Percentiles rank a stretch among this genome's conserved stretches.
These are phyloP conservation scores for Ceratobasidium sp. DNA, from an alignment of 1,284 basidiomycete species.

Conservation along the genomic window DNA sequence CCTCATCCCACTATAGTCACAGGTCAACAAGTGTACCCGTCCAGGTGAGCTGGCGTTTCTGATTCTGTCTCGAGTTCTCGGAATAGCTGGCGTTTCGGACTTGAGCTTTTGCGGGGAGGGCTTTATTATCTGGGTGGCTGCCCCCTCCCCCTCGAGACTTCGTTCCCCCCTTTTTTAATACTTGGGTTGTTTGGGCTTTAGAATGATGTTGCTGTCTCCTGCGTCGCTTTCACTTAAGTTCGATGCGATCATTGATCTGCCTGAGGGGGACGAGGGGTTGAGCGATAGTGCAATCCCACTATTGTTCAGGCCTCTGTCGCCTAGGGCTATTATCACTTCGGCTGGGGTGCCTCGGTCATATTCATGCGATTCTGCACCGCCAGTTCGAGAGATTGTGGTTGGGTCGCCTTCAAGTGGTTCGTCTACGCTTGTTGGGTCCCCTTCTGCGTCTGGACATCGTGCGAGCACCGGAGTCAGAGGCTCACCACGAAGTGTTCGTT, in stretches of 20 bases:
- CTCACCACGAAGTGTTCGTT: conserved; percentile 16
- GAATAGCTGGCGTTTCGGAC: too few species aligned
- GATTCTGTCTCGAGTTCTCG: neutral
- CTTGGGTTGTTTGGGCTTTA: neutral
- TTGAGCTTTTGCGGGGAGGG: too few species aligned
- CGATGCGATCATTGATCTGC: conserved; percentile 21
- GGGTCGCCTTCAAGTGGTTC: conserved; percentile 5
- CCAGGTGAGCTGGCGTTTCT: conserved; percentile 20
- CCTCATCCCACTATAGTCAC: conserved; percentile 30
- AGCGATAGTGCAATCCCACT: conserved; percentile 16
- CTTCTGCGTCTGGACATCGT: conserved; percentile 3
- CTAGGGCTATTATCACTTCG: neutral
- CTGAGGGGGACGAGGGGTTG: conserved; percentile 30
- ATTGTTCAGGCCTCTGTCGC: conserved; percentile 30
- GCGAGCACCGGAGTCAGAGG: neutral
- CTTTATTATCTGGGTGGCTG: too few species aligned
- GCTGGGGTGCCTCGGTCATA: conserved; percentile 16
- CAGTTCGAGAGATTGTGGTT: conserved; percentile 14
- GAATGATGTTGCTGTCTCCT: conserved; percentile 22
- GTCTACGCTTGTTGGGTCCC: conserved; percentile 27
- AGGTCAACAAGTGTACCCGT: conserved; percentile 26
- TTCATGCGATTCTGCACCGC: neutral
- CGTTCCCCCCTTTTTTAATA: neutral
- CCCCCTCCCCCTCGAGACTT: neutral
- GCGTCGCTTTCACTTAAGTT: conserved; percentile 41